These are phyloP conservation scores for Pouteria glomerata DNA, from an alignment of 148 eudicot genomes.

Conservation along the genomic window DNA sequence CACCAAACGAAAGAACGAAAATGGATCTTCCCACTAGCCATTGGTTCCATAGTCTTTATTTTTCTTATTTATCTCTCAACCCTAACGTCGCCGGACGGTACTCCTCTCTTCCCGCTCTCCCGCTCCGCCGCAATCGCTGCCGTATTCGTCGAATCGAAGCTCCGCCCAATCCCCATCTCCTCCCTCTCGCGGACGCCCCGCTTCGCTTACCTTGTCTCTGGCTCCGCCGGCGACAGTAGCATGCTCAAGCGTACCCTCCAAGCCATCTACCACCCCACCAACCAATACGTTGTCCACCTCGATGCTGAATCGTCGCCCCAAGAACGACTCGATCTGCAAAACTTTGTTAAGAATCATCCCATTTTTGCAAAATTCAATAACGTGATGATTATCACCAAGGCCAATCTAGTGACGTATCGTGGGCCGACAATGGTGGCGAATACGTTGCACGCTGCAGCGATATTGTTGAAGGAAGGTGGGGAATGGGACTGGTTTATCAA, in stretches of 20 bases:
- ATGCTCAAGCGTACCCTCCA: conserved; percentile 56
- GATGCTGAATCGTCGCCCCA: conserved; percentile 60
- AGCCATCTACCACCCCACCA: conserved; percentile 70
- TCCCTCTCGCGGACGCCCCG: conserved; percentile 56
- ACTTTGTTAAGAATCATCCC: conserved; percentile 31
- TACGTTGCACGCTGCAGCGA: conserved; percentile 85
- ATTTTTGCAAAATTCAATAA: conserved; percentile 45
- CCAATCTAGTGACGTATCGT: conserved; percentile 75
- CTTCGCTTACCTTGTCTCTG: conserved; percentile 82
- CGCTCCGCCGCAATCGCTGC: conserved; percentile 25
- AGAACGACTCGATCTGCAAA: conserved; percentile 45
- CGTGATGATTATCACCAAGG: conserved; percentile 75
- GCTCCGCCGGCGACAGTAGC: conserved; percentile 60
- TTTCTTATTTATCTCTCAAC: conserved; percentile 51
- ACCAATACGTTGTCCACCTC: conserved; percentile 72
- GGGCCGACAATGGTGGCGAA: conserved; percentile 97
- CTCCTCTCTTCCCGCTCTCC: conserved; percentile 29
- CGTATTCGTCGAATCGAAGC: conserved; percentile 68
- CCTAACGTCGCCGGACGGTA: conserved; percentile 41
- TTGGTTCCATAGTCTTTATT: conserved; percentile 51
- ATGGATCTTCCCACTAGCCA: conserved; percentile 74
- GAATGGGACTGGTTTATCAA: conserved; percentile 97
- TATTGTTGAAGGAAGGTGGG: conserved; percentile 63
- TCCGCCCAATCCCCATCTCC: conserved; percentile 42
- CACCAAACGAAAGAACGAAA: conserved; percentile 45